Base-by-base conservation (phyloP, 495 filamentous ascomycete genomes). In the Cudoniella acicularis region DNA sequence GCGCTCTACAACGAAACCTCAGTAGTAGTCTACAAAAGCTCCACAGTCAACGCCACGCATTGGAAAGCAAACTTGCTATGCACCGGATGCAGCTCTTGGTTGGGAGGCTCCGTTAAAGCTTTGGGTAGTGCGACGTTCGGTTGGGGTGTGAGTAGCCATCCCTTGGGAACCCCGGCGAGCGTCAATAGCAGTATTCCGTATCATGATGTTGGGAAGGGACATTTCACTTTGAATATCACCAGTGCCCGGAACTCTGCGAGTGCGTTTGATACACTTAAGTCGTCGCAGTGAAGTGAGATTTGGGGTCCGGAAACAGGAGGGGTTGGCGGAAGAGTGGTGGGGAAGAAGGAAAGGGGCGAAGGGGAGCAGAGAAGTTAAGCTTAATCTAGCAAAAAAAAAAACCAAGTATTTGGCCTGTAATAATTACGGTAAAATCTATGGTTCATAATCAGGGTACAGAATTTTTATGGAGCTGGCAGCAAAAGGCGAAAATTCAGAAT, bases 141-240 rank as follows among this genome's bases (percentile, higher is more conserved):
- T 0, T 62, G 30, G 26, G 60, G 54, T 21, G 49, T 62, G 13
- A 62, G 60, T 40, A 62, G 47, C 41, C 46, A 18, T 9, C 30
- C 53, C 10, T 17, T 62, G 26, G 54, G 23, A 22, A 47, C 21
- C 27, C 53, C 60, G 13, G 40, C 20, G 30, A 36, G 30, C 13
- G 30, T 36, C 13, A 36, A 36, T 36, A 36, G 30, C 21, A 52
- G 47, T 22, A 57, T 62, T 23, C 53, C 40, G 17, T 62, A 30
- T 45, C 60, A 62, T 50, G 50, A 62, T 45, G 47, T 62, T 16
- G 54, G 30, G 10, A 56, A 50, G 42, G 54, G 49, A 2, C 60
- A 62, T 52, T 62, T 56, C 20, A 54, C 57, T 27, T 2, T 62
- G 18, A 56, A 62, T 55, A 62, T 62, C 41, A 62, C 36, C 10